Conservation (phyloP, 345 rosid species). For the Arabidopsis suecica region DNA sequence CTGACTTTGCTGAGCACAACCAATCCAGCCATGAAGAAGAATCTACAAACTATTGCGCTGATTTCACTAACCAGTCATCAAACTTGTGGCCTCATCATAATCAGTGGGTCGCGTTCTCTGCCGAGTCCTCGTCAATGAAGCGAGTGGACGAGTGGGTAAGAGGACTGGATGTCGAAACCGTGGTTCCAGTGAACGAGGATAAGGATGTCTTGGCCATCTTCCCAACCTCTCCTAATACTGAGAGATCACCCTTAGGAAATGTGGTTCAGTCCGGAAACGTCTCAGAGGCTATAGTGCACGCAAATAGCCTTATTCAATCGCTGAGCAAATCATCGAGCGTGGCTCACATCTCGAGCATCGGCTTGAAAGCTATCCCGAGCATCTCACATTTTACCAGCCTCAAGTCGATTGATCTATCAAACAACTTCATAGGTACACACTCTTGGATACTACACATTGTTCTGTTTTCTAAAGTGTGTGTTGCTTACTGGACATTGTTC, state of each 20-base stretch:
- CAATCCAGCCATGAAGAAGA: slow-evolving; percentile 55
- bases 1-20: slow-evolving; percentile 74
- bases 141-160: slow-evolving; percentile 89
- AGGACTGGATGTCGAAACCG: slow-evolving; percentile 55
- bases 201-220: slow-evolving; percentile 44
- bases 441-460: neutral
- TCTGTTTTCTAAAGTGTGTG: neutral
- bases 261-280: slow-evolving; percentile 48
- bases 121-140: slow-evolving; percentile 62
- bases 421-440: slow-evolving; percentile 79
- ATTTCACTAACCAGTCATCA: slow-evolving; percentile 48
- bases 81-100: slow-evolving; percentile 71
- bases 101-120: slow-evolving; percentile 87
- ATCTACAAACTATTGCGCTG: slow-evolving; percentile 53
- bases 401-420: slow-evolving; percentile 76
- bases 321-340: slow-evolving; percentile 83
- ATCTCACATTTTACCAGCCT: slow-evolving; percentile 75
- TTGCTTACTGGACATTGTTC: slow-evolving; percentile 21
- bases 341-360: slow-evolving; percentile 78
- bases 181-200: slow-evolving; percentile 44
- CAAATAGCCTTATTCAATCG: slow-evolving; percentile 73
- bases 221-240: slow-evolving; percentile 59
- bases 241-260: slow-evolving; percentile 49
- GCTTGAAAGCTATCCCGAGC: slow-evolving; percentile 81
- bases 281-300: slow-evolving; percentile 70